A percentile compares a stretch with the other conserved stretches of the same genome.
Evolutionary conservation across 176 grass and related monocot species (phyloP).

Genomic region (Lolium multiflorum): DNA sequence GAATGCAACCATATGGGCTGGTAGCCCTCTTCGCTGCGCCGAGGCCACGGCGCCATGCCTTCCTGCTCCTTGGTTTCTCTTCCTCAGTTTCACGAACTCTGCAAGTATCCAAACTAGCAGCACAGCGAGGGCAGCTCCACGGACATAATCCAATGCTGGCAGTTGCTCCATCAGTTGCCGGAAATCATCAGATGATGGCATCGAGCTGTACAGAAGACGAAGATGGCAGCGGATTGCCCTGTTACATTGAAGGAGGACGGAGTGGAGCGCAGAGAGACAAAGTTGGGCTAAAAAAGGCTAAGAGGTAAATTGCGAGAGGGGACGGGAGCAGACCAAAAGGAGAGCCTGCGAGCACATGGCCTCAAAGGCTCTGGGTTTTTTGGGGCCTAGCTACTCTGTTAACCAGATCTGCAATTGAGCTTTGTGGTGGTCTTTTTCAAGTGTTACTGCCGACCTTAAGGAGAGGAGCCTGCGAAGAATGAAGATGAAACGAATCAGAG

Average conservation of each 20-base stretch:
- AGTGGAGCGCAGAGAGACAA: not conserved
- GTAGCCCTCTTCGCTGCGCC: not conserved
- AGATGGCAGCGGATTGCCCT: constrained; percentile 24
- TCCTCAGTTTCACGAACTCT: constrained; percentile 32
- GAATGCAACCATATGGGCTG: constrained; percentile 32
- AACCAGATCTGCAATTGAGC: not conserved
- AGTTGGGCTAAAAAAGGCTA: not conserved
- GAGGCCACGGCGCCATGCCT: not conserved
- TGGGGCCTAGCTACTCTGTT: not conserved
- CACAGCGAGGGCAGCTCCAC: constrained; percentile 34
- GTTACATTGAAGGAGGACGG: constrained; percentile 27
- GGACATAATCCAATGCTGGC: constrained; percentile 38
- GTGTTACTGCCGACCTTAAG: constrained; percentile 10
- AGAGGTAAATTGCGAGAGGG: not conserved
- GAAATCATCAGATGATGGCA: not conserved
- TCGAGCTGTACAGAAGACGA: not conserved
- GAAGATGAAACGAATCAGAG: not conserved
- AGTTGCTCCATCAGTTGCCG: constrained; percentile 23
- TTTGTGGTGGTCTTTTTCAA: not conserved
- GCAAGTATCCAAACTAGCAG: constrained; percentile 53
- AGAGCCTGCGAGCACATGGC: not conserved
- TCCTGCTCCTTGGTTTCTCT: constrained; percentile 1
- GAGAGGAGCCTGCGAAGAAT: not conserved
- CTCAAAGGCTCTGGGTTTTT: not conserved
- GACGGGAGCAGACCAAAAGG: constrained; percentile 32